Base-by-base conservation (phyloP, 2,329 filamentous ascomycete species). In the Arthrinium puccinioides region DNA sequence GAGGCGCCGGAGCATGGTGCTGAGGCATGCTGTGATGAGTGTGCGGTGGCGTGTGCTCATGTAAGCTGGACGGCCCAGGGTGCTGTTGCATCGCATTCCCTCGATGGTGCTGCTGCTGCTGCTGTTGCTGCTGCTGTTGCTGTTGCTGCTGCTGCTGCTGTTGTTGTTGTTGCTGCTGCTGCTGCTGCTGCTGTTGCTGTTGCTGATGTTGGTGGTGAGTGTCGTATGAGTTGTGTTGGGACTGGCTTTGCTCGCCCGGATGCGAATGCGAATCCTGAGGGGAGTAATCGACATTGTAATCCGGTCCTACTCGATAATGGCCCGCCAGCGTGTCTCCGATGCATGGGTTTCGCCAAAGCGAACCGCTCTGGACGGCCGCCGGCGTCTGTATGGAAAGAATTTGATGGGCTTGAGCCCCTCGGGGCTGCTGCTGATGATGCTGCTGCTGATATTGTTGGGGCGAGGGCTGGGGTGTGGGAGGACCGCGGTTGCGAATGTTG, bases 321-420 rank as follows among this genome's bases (percentile, higher is more conserved):
- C 76, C 73, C 72, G 78, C 79, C 76, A 84, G 76, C 69, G 76
- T 82, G 74, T 67, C 76, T 70, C 70, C 74, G 65, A 75, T 74
- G 64, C 78, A 83, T 83, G 74, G 77, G 76, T 77, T 73, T 77
- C 77, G 78, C 80, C 79, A 84, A 80, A 84, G 79, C 79, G 72
- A 74, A 66, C 69, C 78, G 79, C 80, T 76, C 79, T 79, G 76
- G 77, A 79, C 79, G 79, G 74, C 71, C 73, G 73, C 76, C 69
- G 74, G 70, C 63, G 62, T 72, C 67, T 74, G 74, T 57, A 76
- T 68, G 58, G 73, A 72, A 63, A 75, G 65, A 70, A 74, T 75
- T 68, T 67, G 69, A 59, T 63, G 56, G 55, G 60, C 57, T 52
- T 62, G 63, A 63, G 69, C 72, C 72, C 70, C 69, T 61, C 57